Base-by-base conservation (phyloP, 2,329 filamentous ascomycete species). In the Penicillium sp. region DNA sequence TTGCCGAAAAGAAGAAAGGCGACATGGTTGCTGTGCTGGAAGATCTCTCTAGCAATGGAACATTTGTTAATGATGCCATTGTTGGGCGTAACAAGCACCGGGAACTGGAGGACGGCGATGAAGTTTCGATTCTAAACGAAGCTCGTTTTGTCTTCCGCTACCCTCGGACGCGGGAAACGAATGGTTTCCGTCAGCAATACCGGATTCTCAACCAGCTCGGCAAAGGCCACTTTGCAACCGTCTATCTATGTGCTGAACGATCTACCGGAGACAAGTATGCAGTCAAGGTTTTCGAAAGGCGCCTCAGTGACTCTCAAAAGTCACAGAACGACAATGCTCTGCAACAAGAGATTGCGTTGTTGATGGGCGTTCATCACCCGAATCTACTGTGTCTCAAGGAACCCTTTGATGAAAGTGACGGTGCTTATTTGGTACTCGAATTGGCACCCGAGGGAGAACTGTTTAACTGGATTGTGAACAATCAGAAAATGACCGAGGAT, bases 311-410 rank as follows among this genome's bases (percentile, higher is more conserved):
- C 58, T 91, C 93, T 41, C 92, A 97, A 64, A 86, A 85, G 62
- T 89, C 90, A 19, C 93, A 93, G 74, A 38, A 42, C 19, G 87
- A 88, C 6, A 91, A 96, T 59, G 89, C 91, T 2, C 77, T 97
- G 46, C 91, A 97, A 72, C 93, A 97, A 73, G 95, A 99, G 74
- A 96, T 99, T 71, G 93, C 91, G 23, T 91, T 99, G 17, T 79
- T 99, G 60, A 97, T 96, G 92, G 87, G 92, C n/a, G 91, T 99
- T 60, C 96, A 90, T 71, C 94, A 99, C 74, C 90, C 92, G 4
- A 94, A 95, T 65, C 84, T 99, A 53, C 81, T 99, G 15, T 97
- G 93, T 72, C 80, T 99, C 55, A 97, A 96, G 74, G 93, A 96
- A 65, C 96, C 92, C 0, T 99, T 96, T 72, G 90, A 96, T 69